Evolutionary conservation across 225 moss, liverwort and hornwort species (phyloP).

Genomic region (Bryoerythrophyllum caledonicum): DNA sequence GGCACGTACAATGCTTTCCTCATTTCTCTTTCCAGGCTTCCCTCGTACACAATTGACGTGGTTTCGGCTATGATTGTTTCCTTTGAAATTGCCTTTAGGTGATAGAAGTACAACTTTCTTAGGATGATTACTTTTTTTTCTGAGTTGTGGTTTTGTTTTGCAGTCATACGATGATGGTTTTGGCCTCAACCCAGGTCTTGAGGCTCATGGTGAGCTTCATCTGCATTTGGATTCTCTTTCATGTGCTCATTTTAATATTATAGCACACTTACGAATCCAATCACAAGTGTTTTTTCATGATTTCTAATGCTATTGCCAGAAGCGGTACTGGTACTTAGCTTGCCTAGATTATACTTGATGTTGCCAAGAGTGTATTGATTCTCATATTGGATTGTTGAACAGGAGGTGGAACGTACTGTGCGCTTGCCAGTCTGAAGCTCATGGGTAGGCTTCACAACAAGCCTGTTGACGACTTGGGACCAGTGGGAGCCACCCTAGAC

Average conservation of each 20-base stretch:
- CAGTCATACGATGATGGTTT: constrained; percentile 94
- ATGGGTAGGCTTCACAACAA: constrained; percentile 63
- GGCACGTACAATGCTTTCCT: constrained; percentile 35
- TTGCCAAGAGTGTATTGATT: no score
- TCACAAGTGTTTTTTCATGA: not conserved
- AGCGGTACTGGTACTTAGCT: constrained; percentile 12
- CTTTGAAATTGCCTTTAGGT: not conserved
- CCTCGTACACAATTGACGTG: not conserved
- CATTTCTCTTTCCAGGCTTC: constrained; percentile 6
- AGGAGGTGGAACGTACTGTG: constrained; percentile 96
- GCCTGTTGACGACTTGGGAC: constrained; percentile 36
- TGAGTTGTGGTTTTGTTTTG: constrained; percentile 28
- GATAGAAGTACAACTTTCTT: not conserved
- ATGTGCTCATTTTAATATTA: constrained; percentile 5
- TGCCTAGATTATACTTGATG: no score
- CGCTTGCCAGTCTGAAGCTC: constrained; percentile 79
- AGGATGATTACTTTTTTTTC: not conserved
- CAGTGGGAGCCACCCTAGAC: constrained; percentile 42
- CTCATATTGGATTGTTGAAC: constrained; percentile 22
- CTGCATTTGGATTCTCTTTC: not conserved
- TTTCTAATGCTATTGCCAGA: constrained; percentile 3
- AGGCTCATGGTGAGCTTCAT: constrained; percentile 80
- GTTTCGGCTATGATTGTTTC: not conserved
- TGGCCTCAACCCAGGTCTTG: constrained; percentile 74
- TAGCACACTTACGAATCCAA: constrained; percentile 3